Evolutionary conservation across 768 basidiomycete species (phyloP), one percentile per base, ranked within the genome.

Genomic region (Lactarius sanguifluus): DNA sequence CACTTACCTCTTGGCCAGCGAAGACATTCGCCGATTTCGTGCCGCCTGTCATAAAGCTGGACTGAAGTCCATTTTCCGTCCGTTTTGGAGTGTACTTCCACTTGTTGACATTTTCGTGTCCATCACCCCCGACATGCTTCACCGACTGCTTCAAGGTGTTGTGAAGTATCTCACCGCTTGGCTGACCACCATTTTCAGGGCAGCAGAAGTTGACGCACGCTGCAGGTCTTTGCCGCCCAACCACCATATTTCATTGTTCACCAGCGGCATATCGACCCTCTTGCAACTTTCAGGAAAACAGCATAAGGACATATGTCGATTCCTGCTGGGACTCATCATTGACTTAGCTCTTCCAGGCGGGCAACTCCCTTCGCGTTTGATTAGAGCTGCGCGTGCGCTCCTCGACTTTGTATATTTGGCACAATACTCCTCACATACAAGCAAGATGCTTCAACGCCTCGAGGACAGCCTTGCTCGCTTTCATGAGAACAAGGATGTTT

Each of bases 381-480:
- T 47, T 5, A 47, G 45, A 9, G 45, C 45, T 2, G 4, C 4
- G 4, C n/a, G 4, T 47, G 64, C 28, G 80, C 80, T 13, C 76
- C 18, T 47, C 1, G n/a, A 47, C 45, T 47, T 47, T 20, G 9
- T 47, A 5, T 23, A n/a, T 20, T 10, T 47, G 4, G 45, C n/a
- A 1, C 45, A 47, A 20, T 74, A 34, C 32, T 9, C 9, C 6
- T 43, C 18, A 1, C 41, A 43, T 16, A 43, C 41, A 20, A 43
- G 16, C 6, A 16, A 43, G 6, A 43, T 18, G 3, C 41, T 43
- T 16, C 18, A 43, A 6, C 18, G 6, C 18, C 41, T 95, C 70
- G 20, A 43, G 8, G 43, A 6, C 2, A 7, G 18, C 18, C 43
- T 43, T 18, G 18, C 43, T 43, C 7, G 5, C 15, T 41, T 41